Evolutionary conservation across 139 green algal genomes (phyloP), one percentile per base, ranked within the genome.

Genomic region (Prasinococcaceae sp.): DNA sequence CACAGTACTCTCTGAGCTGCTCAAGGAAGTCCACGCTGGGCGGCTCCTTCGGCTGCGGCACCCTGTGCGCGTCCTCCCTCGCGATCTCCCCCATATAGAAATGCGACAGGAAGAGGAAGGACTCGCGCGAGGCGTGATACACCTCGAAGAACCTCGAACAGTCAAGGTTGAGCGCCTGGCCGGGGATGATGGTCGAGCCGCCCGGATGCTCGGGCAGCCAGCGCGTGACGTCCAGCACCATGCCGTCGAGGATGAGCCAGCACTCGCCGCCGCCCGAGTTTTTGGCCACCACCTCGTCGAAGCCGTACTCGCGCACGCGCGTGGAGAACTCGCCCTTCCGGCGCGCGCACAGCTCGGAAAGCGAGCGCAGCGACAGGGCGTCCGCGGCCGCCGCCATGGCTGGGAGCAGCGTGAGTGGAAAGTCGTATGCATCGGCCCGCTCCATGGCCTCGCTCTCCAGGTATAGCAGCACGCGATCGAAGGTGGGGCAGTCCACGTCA

Each of bases 151-250:
- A 41, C 3, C 20, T 16, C 52, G 30, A 19, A 23, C 47, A 41
- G 32, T 45, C 32, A 22, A 43, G 8, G n/a, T 55, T 41, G 19
- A 55, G 30, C 25, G 20, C 55, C 65, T 88, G 79, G 0, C 14
- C 32, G 0, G 79, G 78, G 33, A 88, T 88, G 70, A 89, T 84
- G 30, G 35, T 53, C 40, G 53, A 53, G 25, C 78, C 78, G 1
- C 78, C 78, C 0, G 78, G 78, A 53, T 86, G 79, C 66, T 88
- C 73, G 1, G 73, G 73, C 57, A 84, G 57, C 76, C 76, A 84
- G 0, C 63, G 41, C 1, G 54, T 79, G 4, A 87, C 75, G 63
- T 87, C 77, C 24, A 85, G 37, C 33, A 87, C 66, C 72, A 83
- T 84, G 38, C 77, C 69, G 27, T 81, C 75, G 8, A 85, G 32